Evolutionary conservation across 805 yeast genomes (phyloP).

Genomic region (Nakazawaea laoshanensis): DNA sequence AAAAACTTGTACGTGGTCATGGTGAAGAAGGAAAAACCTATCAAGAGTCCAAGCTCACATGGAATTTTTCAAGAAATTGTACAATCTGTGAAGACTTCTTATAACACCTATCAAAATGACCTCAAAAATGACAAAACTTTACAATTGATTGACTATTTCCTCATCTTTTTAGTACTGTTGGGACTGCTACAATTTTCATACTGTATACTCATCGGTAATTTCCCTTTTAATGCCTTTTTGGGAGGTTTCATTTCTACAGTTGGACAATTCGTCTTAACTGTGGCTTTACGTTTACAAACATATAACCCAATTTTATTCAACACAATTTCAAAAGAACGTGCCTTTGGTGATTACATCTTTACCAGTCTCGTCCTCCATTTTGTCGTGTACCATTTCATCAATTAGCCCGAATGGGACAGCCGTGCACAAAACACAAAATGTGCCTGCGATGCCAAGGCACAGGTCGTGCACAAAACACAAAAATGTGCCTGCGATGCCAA

Average conservation of each 20-base stretch:
- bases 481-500: no score
- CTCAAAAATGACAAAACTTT: slow-evolving; percentile 29
- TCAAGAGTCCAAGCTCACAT: no score
- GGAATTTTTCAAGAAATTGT: slow-evolving; percentile 22
- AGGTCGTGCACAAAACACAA: no score
- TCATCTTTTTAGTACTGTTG: slow-evolving; percentile 62
- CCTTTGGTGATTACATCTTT: slow-evolving; percentile 82
- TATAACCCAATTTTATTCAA: slow-evolving; percentile 20
- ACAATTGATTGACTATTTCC: slow-evolving; percentile 68
- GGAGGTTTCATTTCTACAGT: slow-evolving; percentile 91
- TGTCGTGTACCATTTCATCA: slow-evolving; percentile 83
- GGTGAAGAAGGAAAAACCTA: no score
- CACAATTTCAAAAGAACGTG: slow-evolving; percentile 31
- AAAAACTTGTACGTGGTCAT: no score
- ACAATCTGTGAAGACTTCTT: slow-evolving; percentile 22
- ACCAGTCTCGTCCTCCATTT: slow-evolving; percentile 88
- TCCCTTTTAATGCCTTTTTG: slow-evolving; percentile 94
- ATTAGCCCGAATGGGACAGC: no score
- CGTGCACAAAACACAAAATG: no score
- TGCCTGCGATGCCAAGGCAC: no score
- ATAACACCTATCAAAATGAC: slow-evolving; percentile 22
- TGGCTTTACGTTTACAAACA: slow-evolving; percentile 70
- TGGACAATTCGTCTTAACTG: slow-evolving; percentile 90
- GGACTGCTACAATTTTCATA: slow-evolving; percentile 78
- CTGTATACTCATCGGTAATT: slow-evolving; percentile 71